These are phyloP conservation scores for Alternaria sp. DNA, from an alignment of 2,329 filamentous ascomycete species.

Conservation along the genomic window DNA sequence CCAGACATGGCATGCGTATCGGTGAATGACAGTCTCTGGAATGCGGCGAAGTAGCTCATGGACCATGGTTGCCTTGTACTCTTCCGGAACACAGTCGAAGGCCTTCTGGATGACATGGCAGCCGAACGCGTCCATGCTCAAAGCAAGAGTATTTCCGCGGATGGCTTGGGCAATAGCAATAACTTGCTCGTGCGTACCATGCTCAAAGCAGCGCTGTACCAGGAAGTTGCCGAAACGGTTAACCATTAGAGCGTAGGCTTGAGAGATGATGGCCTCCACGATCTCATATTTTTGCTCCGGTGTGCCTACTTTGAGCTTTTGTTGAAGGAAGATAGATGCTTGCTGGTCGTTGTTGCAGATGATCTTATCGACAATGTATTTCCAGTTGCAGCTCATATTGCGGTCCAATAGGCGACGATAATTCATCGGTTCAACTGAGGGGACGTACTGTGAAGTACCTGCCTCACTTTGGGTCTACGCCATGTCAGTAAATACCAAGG, in stretches of 20 bases:
- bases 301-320: constrained; percentile 97
- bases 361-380: constrained; percentile 99
- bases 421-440: constrained; percentile 90
- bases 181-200: constrained; percentile 91
- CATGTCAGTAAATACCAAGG: constrained; percentile 10
- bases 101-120: constrained; percentile 99
- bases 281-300: constrained; percentile 97
- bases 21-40: constrained; percentile 96
- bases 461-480: constrained; percentile 37
- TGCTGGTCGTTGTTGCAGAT: constrained; percentile 99
- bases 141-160: constrained; percentile 87
- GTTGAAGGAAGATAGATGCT: constrained; percentile 97
- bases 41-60: constrained; percentile 94
- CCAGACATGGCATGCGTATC: constrained; percentile 99
- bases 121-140: constrained; percentile 98
- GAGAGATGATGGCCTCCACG: constrained; percentile 92
- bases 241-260: constrained; percentile 95
- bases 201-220: constrained; percentile 98
- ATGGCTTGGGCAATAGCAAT: constrained; percentile 94
- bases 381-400: constrained; percentile 98
- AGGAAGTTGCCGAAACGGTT: constrained; percentile 99
- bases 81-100: constrained; percentile 95
- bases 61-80: constrained; percentile 99
- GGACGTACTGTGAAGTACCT: constrained; percentile 71
- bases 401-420: constrained; percentile 94